Evolutionary conservation across 2,329 filamentous ascomycete species (phyloP).

Genomic region (Fusarium abutilonis): DNA sequence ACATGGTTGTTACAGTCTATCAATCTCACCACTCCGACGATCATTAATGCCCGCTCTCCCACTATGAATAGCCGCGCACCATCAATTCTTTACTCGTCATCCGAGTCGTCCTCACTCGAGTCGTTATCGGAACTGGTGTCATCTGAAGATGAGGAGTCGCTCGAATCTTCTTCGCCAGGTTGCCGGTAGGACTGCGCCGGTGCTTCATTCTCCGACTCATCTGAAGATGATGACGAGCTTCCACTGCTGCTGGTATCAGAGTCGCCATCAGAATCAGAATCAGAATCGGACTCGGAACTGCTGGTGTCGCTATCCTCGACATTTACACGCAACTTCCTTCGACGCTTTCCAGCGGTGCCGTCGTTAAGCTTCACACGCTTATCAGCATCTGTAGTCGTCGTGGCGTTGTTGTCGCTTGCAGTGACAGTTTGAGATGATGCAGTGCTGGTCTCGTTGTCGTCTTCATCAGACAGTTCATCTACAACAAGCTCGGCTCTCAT

Average conservation of each 20-base stretch:
- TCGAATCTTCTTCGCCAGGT: slow-evolving; percentile 41
- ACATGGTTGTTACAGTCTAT: slow-evolving; percentile 41
- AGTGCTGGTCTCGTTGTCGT: slow-evolving; percentile 52
- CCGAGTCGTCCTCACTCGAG: slow-evolving; percentile 38
- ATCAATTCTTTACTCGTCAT: slow-evolving; percentile 35
- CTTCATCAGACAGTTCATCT: slow-evolving; percentile 63
- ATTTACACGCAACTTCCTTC: slow-evolving; percentile 62
- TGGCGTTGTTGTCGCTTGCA: slow-evolving; percentile 44
- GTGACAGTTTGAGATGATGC: slow-evolving; percentile 47
- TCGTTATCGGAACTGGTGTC: slow-evolving; percentile 50
- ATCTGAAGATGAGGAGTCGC: slow-evolving; percentile 49
- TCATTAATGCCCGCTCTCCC: slow-evolving; percentile 19
- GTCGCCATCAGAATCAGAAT: slow-evolving; percentile 50
- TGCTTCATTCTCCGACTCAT: slow-evolving; percentile 46
- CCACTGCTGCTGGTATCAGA: slow-evolving; percentile 51
- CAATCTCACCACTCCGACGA: slow-evolving; percentile 20
- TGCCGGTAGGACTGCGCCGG: slow-evolving; percentile 45
- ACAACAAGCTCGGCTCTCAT: slow-evolving; percentile 70
- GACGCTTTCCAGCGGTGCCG: slow-evolving; percentile 57
- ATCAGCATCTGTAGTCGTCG: slow-evolving; percentile 46
- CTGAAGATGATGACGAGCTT: slow-evolving; percentile 50
- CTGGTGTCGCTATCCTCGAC: slow-evolving; percentile 55
- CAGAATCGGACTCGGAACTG: slow-evolving; percentile 49
- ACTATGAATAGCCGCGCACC: slow-evolving; percentile 21
- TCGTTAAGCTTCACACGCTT: slow-evolving; percentile 59